Evolutionary conservation across 2,329 filamentous ascomycete species (phyloP), one percentile per base, ranked within the genome.

Genomic region (Chaetoscypha palmicola): DNA sequence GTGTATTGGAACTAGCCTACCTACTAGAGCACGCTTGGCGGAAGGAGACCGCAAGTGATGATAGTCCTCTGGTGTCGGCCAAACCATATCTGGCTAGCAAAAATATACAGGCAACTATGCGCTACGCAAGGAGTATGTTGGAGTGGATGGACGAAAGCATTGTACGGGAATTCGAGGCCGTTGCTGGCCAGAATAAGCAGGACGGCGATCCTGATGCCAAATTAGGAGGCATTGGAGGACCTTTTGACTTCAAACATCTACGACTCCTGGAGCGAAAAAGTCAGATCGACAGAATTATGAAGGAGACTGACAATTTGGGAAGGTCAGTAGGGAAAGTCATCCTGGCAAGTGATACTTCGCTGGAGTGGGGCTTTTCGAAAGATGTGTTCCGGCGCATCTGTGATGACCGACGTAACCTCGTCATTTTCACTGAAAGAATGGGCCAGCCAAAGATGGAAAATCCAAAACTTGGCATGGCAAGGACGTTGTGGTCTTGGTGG

Each of bases 141-240:
- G 92, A 98, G 61, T 98, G 92, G 92, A 97, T 98, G 90, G 90
- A 97, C 60, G 90, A 96, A 59, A 83, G 81, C 46, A 94, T 98
- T 47, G 84, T 94, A 32, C 81, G 89, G 43, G 91, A 97, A 57
- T 94, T 95, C 49, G 90, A 95, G 62, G 80, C 83, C 11, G 72
- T 81, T 37, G 58, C 62, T 22, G 55, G 56, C 9, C 48, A 59
- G 5, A 67, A 64, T 46, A 68, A 72, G 50, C 60, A 66, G 3
- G 71, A 68, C 47, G 65, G 69, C 9, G 65, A 67, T 0, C 64
- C 69, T 10, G 68, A 66, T 20, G 66, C 69, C 11, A 79, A 72
- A 55, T 60, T 66, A 23, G 61, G 63, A 17, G 76, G 75, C 50
- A 60, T 60, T 26, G 73, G 71, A 2, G 85, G 86, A 0, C 90